Conservation (phyloP, 306 rosid species). For the Glycine soja region DNA sequence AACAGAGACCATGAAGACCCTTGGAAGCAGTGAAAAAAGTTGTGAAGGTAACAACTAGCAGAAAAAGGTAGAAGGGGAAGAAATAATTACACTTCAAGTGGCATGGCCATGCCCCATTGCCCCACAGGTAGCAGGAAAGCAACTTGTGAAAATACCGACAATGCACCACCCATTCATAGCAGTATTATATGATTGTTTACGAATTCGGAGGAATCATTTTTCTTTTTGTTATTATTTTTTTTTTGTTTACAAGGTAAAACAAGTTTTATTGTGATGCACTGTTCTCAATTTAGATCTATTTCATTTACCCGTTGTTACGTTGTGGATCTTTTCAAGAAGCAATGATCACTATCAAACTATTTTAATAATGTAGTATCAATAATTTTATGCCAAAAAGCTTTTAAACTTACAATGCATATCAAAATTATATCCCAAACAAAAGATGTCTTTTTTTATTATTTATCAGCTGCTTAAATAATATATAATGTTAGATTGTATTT, state of each 20-base stretch:
- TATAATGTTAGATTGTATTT: neutral
- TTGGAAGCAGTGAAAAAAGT: slow-evolving; percentile 38
- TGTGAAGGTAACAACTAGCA: slow-evolving; percentile 17
- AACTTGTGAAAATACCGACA: slow-evolving; percentile 38
- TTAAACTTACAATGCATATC: neutral
- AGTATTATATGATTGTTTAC: slow-evolving; percentile 14
- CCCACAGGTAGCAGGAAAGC: slow-evolving; percentile 31
- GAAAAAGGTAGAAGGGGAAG: slow-evolving; percentile 50
- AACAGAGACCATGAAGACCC: neutral
- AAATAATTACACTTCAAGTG: slow-evolving; percentile 33
- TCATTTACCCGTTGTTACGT: neutral
- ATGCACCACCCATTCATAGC: slow-evolving; percentile 20
- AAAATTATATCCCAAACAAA: neutral
- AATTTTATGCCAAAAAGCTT: neutral
- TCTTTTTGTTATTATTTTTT: neutral
- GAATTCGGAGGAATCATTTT: neutral
- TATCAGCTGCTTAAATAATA: neutral
- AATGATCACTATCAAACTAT: neutral
- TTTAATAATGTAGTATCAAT: neutral
- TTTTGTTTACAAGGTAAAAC: neutral
- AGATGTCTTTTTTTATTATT: neutral
- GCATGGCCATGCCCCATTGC: slow-evolving; percentile 35
- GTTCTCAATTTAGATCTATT: slow-evolving; percentile 11
- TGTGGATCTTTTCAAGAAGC: neutral
- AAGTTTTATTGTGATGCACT: neutral